These are phyloP conservation scores for Dactylellina haptotyla DNA, from an alignment of 2,329 filamentous ascomycete species.

Conservation along the genomic window DNA sequence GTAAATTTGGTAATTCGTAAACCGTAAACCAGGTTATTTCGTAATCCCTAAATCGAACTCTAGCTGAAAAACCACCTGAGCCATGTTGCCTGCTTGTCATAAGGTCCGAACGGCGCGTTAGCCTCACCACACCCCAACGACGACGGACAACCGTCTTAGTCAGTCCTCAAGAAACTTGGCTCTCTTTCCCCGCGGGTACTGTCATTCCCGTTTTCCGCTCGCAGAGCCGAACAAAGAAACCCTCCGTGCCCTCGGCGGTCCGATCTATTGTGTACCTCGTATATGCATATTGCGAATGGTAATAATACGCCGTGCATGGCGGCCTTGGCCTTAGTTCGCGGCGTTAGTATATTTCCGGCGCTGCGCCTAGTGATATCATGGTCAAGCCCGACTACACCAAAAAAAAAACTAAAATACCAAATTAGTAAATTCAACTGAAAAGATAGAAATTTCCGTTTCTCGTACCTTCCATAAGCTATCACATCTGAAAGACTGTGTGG, in stretches of 20 bases:
- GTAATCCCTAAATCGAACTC: slow-evolving; percentile 21
- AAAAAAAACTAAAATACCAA: too few relatives aligned
- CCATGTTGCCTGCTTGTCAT: slow-evolving; percentile 24
- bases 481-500: background rate
- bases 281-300: background rate
- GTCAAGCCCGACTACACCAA: background rate
- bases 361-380: background rate
- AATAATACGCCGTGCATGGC: background rate
- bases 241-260: background rate
- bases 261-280: background rate
- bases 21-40: slow-evolving; percentile 5
- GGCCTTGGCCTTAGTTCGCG: background rate
- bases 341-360: background rate
- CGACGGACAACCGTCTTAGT: background rate
- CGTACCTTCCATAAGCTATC: background rate
- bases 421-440: too few relatives aligned
- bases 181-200: too few relatives aligned
- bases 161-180: too few relatives aligned
- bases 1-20: slow-evolving; percentile 11
- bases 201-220: background rate
- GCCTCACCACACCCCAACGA: background rate
- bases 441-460: background rate
- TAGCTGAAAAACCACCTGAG: slow-evolving; percentile 31
- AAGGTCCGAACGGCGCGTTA: slow-evolving; percentile 17
- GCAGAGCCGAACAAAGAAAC: background rate